Evolutionary conservation across 768 basidiomycete genomes (phyloP), one percentile per base, ranked within the genome.

Genomic region (Collybiopsis luxurians): DNA sequence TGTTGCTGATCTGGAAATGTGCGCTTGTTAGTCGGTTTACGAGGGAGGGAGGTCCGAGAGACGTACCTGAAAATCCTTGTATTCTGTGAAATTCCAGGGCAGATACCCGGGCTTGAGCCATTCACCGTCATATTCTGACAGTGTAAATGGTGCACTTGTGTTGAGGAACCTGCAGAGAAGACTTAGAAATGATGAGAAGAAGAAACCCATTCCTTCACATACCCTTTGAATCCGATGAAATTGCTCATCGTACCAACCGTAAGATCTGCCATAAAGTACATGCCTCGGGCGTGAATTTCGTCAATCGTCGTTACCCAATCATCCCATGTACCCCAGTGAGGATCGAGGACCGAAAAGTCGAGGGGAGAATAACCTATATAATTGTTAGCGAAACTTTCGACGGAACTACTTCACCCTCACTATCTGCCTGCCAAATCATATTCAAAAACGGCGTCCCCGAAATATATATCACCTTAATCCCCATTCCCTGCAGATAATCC

Each of bases 381-480:
- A 38, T 38, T 47, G 31, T 54, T 56, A 47, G 53, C 58, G 54
- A 61, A 61, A 31, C 57, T 57, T 44, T 34, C 31, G 28, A 44
- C 57, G 19, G 55, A 48, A 57, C n/a, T 42, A 30, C 40, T 92
- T 67, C 54, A 95, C 94, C 40, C 92, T 67, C 54, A 95, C 94
- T 94, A 80, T 96, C 94, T 3, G 93, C 89, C 67, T 95, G 89
- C 94, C 94, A 96, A 21, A 92, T 72, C 94, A 95, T 95, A 80
- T 96, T 95, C 59, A 96, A 59, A 71, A 92, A 97, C 53, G 88
- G 85, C 1, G 95, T 97, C 53, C 95, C 95, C 21, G 94, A 92
- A 68, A 95, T 89, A 75, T 92, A 97, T 64, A 97, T 85, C 52
- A 85, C 79, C 64, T 77, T 77, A 60, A 92, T 73, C 61, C 95